Percentiles rank a stretch among this genome's conserved stretches.
Evolutionary conservation across 2,329 filamentous ascomycete species (phyloP).

Genomic region (Aspergillus latus): DNA sequence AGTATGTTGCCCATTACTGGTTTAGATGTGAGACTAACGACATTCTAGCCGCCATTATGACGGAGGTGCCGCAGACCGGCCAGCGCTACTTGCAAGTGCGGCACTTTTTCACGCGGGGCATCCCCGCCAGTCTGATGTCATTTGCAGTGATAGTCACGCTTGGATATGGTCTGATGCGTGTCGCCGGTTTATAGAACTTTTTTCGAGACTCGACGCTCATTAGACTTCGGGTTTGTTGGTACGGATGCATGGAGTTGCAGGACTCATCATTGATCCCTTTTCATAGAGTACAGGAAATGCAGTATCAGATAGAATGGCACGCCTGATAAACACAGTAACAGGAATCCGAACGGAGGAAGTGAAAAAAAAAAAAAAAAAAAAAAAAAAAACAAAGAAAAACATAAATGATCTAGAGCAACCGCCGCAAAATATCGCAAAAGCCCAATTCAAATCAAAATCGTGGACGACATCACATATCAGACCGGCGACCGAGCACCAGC

Average conservation of each 20-base stretch:
- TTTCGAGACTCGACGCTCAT: background rate
- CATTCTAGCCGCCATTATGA: slow-evolving; percentile 87
- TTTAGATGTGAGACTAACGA: slow-evolving; percentile 12
- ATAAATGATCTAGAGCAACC: slow-evolving; percentile 5
- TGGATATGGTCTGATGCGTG: slow-evolving; percentile 85
- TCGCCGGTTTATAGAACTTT: slow-evolving; percentile 60
- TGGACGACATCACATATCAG: slow-evolving; percentile 9
- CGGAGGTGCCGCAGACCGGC: slow-evolving; percentile 88
- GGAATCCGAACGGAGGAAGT: background rate
- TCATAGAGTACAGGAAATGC: slow-evolving; percentile 12
- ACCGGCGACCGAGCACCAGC: background rate
- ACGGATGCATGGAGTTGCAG: background rate
- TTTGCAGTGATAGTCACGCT: slow-evolving; percentile 81
- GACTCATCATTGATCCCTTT: slow-evolving; percentile 3
- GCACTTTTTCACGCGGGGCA: slow-evolving; percentile 91
- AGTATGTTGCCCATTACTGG: slow-evolving; percentile 63
- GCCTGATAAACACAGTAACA: slow-evolving; percentile 8
- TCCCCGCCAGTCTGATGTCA: slow-evolving; percentile 80
- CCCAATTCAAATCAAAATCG: slow-evolving; percentile 8
- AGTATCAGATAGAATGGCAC: slow-evolving; percentile 9
- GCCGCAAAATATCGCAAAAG: background rate
- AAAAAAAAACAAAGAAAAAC: too few species aligned
- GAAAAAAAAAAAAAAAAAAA: background rate
- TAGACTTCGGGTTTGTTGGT: background rate
- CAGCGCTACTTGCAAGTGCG: slow-evolving; percentile 88